Conservation (phyloP, 805 yeast species). For the Ogataea chonburiensis region DNA sequence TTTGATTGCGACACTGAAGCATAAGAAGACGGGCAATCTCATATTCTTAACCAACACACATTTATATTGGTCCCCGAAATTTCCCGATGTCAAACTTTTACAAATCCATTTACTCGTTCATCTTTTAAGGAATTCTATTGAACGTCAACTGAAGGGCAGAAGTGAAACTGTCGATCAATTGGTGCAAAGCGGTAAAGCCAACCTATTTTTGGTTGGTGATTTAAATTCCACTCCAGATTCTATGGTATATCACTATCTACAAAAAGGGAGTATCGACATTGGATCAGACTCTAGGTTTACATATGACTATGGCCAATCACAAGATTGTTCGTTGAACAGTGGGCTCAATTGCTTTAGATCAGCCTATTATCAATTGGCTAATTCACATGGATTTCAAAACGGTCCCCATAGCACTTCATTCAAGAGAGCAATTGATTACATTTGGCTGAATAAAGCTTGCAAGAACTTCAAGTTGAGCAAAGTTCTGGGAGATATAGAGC, state of each 20-base stretch:
- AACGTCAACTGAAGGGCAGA: conserved; percentile 20
- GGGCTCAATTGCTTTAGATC: conserved; percentile 26
- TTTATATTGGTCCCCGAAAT: conserved; percentile 55
- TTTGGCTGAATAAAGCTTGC: conserved; percentile 46
- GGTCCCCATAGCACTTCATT: conserved; percentile 51
- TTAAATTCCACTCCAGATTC: conserved; percentile 53
- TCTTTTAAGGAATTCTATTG: conserved; percentile 30
- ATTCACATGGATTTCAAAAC: conserved; percentile 22
- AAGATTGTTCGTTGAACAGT: conserved; percentile 11
- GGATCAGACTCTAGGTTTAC: conserved; percentile 21
- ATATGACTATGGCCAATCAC: conserved; percentile 22
- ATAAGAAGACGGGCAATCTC: conserved; percentile 38
- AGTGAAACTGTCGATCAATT: conserved; percentile 14
- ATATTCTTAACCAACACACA: conserved; percentile 59
- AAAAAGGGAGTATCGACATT: conserved; percentile 30
- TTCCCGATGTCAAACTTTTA: conserved; percentile 51
- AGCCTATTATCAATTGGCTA: conserved; percentile 30
- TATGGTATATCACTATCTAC: conserved; percentile 44
- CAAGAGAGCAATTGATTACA: conserved; percentile 56
- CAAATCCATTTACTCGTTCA: conserved; percentile 49
- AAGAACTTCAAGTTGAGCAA: conserved; percentile 39
- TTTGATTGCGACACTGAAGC: conserved; percentile 47
- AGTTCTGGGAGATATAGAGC: conserved; percentile 52
- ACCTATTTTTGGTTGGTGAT: conserved; percentile 54
- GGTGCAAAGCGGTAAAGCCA: conserved; percentile 29